Base-by-base conservation (phyloP, 495 filamentous ascomycete species). In the Penicillium silybi region DNA sequence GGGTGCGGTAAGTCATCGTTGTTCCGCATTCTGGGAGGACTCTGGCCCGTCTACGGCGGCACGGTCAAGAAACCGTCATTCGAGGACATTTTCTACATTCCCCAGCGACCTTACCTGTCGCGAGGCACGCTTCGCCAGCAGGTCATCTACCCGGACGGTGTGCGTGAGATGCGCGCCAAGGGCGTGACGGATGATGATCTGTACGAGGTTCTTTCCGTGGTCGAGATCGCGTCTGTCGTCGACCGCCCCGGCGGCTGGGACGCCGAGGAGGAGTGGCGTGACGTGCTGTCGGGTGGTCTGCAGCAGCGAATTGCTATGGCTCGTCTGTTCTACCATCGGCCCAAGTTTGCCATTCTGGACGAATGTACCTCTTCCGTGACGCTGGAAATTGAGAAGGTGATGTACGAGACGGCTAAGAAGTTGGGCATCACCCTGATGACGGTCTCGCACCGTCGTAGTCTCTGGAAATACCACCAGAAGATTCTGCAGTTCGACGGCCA, bases 251-350 rank as follows among this genome's bases (percentile, higher is more conserved):
- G 81, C 15, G 89, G 90, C 22, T 95, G 91, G 88, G 95, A 97
- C 64, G 88, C 89, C 3, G 91, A 96, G 70, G 88, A 92, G 51
- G 95, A 97, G 73, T 98, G 93, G 93, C 84, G 90, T 40, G 90
- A 96, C 52, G 88, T 91, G 0, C 78, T 97, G 20, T 92, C 88
- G 2, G 87, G 87, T 23, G 93, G 93, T 4, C 76, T 97, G 8
- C 93, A 98, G 69, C 93, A 98, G 74, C 84, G 95, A n/a, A 88
- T 98, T 25, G 93, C 92, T 45, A 97, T 97, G 91, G 93, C 93
- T 2, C 78, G 93, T 2, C 79, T 98, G 6, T 97, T 97, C 71
- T 98, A 98, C 70, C 95, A 98, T 70, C 77, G 81, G 3, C 93
- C 93, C 3, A 87, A 88, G 56, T 83, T 80, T 67, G 93, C 93